Evolutionary conservation across 495 filamentous ascomycete species (phyloP).

Genomic region (Lepraria neglecta): DNA sequence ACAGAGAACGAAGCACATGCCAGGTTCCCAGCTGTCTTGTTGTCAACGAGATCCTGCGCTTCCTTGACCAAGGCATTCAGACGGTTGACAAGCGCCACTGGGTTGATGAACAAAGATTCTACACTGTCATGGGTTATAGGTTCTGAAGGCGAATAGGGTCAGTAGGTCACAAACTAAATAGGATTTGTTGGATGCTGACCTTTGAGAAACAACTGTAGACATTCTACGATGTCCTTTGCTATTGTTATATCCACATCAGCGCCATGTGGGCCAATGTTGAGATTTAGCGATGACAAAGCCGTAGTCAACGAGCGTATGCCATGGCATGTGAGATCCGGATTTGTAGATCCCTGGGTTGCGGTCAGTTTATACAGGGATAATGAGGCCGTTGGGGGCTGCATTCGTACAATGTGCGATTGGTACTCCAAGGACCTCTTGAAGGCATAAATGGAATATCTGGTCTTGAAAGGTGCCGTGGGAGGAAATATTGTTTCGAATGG

Average conservation of each 20-base stretch:
- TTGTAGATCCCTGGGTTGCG: slow-evolving; percentile 30
- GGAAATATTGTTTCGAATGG: slow-evolving; percentile 59
- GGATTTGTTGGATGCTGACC: slow-evolving; percentile 30
- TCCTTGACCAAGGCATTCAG: slow-evolving; percentile 21
- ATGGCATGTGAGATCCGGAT: slow-evolving; percentile 39
- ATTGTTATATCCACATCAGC: slow-evolving; percentile 22
- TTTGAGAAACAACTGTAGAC: slow-evolving; percentile 34
- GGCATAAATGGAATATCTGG: slow-evolving; percentile 65
- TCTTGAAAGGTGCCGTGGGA: slow-evolving; percentile 61
- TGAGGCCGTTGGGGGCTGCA: background rate
- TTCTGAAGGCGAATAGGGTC: slow-evolving; percentile 23
- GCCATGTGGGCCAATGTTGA: slow-evolving; percentile 14
- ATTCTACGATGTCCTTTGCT: slow-evolving; percentile 27
- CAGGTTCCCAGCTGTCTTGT: slow-evolving; percentile 33
- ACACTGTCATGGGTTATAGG: slow-evolving; percentile 17
- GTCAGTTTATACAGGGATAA: slow-evolving; percentile 16
- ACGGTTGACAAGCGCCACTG: slow-evolving; percentile 28
- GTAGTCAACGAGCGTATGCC: slow-evolving; percentile 39
- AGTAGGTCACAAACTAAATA: slow-evolving; percentile 8
- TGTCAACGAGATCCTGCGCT: slow-evolving; percentile 13
- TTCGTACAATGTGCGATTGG: slow-evolving; percentile 35
- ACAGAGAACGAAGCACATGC: slow-evolving; percentile 52
- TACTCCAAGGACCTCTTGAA: slow-evolving; percentile 48
- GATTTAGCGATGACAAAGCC: slow-evolving; percentile 33
- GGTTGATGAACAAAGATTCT: slow-evolving; percentile 25